Conservation (phyloP, 1,284 basidiomycete genomes). For the Papiliotrema fonsecae region DNA sequence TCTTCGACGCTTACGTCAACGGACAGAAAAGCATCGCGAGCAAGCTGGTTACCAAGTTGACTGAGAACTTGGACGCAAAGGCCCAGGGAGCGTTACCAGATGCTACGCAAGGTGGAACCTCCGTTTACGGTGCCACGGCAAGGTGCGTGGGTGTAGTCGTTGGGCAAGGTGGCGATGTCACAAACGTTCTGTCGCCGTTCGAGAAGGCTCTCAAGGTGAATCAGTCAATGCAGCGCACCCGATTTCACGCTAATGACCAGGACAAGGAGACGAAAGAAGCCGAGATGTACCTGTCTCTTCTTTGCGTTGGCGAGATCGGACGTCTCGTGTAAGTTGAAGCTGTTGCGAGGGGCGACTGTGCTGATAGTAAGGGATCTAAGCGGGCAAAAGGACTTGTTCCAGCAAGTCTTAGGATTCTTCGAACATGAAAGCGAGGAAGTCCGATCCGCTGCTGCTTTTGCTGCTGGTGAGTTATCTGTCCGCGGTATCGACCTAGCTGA, state of each 20-base stretch:
- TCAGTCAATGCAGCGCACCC: not conserved
- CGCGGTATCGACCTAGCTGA: constrained; percentile 13
- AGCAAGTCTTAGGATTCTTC: constrained; percentile 67
- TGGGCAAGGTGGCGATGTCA: constrained; percentile 62
- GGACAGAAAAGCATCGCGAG: constrained; percentile 73
- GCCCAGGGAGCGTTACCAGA: constrained; percentile 24
- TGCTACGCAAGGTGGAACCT: constrained; percentile 41
- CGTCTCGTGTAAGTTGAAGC: constrained; percentile 63
- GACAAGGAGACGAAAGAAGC: constrained; percentile 62
- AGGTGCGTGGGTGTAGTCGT: constrained; percentile 78
- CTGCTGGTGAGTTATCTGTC: constrained; percentile 59
- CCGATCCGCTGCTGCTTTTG: constrained; percentile 82
- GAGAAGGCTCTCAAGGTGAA: constrained; percentile 68
- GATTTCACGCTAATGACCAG: constrained; percentile 28
- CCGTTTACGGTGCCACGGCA: constrained; percentile 62
- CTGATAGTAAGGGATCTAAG: constrained; percentile 66
- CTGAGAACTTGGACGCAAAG: constrained; percentile 25
- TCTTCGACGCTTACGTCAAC: constrained; percentile 74
- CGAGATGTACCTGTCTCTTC: constrained; percentile 70
- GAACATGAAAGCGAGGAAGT: constrained; percentile 73
- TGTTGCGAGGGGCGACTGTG: not conserved
- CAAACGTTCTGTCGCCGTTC: constrained; percentile 74
- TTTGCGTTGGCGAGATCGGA: constrained; percentile 85
- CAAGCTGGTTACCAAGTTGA: constrained; percentile 72
- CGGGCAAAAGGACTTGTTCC: constrained; percentile 67